phyloP scores from a whole-genome alignment of 345 rosid species.

The Acer yangbiense region DNA sequence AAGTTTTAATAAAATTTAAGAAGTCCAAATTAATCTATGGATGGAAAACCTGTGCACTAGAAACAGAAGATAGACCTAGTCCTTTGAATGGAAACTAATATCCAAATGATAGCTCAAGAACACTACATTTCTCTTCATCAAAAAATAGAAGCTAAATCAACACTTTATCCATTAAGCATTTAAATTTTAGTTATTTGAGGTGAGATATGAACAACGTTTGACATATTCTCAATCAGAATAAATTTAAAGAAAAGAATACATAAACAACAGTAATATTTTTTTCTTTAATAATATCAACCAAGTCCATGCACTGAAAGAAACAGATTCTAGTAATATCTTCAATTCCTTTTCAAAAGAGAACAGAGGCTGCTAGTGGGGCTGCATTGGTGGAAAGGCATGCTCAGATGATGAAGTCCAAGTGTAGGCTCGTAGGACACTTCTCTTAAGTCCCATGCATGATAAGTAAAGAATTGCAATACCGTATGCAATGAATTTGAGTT shows the following conservation, averaged over 20 bases:
- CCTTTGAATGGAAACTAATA: not conserved
- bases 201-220: not conserved
- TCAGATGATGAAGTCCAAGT: not conserved
- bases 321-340: not conserved
- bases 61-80: not conserved
- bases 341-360: not conserved
- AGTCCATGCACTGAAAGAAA: not conserved
- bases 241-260: slow-evolving; percentile 1
- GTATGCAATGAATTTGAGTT: not conserved
- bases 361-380: not conserved
- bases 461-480: not conserved
- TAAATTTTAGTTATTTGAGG: not conserved
- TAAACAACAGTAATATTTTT: not conserved
- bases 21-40: not conserved
- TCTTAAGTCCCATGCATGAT: not conserved
- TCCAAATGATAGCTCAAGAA: not conserved
- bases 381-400: not conserved
- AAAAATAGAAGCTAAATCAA: not conserved
- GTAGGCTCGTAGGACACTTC: not conserved
- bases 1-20: not conserved
- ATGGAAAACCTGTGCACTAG: not conserved
- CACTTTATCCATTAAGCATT: not conserved
- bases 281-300: not conserved
- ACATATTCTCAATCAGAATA: not conserved
- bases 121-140: not conserved